These are phyloP conservation scores for Mycosphaerella sp. DNA, from an alignment of 2,329 filamentous ascomycete genomes.

Conservation along the genomic window DNA sequence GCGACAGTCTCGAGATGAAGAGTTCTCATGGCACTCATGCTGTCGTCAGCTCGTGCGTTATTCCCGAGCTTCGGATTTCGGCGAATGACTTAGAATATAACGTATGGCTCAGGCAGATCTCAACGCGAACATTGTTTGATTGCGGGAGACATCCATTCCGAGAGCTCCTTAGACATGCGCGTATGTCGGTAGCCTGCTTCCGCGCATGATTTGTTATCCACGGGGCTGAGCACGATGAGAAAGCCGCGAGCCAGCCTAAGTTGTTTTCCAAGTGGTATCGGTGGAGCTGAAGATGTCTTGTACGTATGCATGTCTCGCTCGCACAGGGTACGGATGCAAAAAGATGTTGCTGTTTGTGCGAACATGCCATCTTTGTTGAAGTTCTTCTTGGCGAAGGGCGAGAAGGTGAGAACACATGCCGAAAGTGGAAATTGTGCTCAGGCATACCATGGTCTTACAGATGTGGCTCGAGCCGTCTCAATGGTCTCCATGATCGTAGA, in stretches of 20 bases:
- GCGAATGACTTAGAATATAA: neutral
- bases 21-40: neutral
- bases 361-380: neutral
- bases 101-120: neutral
- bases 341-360: neutral
- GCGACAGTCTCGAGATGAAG: neutral
- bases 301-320: neutral
- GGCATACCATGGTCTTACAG: constrained; percentile 1
- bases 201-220: neutral
- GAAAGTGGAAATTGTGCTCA: constrained; percentile 1
- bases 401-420: constrained; percentile 1
- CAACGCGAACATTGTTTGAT: neutral
- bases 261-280: neutral
- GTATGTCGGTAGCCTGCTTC: neutral
- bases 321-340: neutral
- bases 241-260: neutral
- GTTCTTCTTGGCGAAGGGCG: neutral
- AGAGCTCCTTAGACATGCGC: neutral
- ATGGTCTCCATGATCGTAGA: constrained; percentile 1
- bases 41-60: neutral
- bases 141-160: neutral
- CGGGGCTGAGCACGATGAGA: neutral
- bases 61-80: neutral
- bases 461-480: neutral
- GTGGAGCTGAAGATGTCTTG: neutral